Conservation (phyloP, 768 basidiomycete genomes). For the Naematelia aurantialba region DNA sequence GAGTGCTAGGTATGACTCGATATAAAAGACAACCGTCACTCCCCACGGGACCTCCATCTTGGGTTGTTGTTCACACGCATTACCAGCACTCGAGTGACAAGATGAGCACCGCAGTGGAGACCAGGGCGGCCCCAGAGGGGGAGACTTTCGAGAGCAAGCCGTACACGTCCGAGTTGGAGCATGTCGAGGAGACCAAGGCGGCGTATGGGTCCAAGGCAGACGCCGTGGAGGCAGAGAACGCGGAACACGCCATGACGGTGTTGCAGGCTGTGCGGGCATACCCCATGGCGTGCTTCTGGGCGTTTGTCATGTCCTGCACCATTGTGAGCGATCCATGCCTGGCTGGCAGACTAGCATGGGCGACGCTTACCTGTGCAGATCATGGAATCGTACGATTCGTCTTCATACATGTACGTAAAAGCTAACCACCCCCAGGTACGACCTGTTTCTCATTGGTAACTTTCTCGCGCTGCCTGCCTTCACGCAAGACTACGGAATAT, state of each 20-base stretch:
- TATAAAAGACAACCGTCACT: neutral
- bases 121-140: neutral
- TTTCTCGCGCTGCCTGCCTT: conserved; percentile 34
- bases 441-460: conserved; percentile 38
- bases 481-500: conserved; percentile 6
- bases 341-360: conserved; percentile 23
- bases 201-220: conserved; percentile 17
- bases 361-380: conserved; percentile 36
- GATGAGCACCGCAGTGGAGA: neutral
- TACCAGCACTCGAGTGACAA: neutral
- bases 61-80: neutral
- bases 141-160: conserved; percentile 5
- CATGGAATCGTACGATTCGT: conserved; percentile 30
- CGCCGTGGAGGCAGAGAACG: conserved; percentile 36
- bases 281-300: conserved; percentile 45
- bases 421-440: conserved; percentile 33
- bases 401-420: conserved; percentile 19
- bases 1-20: neutral
- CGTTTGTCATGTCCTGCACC: conserved; percentile 38
- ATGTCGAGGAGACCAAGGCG: neutral
- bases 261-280: conserved; percentile 37
- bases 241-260: conserved; percentile 38
- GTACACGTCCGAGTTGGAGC: neutral
- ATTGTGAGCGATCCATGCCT: conserved; percentile 21
- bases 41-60: neutral